These are phyloP conservation scores for Botryotinia narcissicola DNA, from an alignment of 2,329 filamentous ascomycete species.

Conservation along the genomic window DNA sequence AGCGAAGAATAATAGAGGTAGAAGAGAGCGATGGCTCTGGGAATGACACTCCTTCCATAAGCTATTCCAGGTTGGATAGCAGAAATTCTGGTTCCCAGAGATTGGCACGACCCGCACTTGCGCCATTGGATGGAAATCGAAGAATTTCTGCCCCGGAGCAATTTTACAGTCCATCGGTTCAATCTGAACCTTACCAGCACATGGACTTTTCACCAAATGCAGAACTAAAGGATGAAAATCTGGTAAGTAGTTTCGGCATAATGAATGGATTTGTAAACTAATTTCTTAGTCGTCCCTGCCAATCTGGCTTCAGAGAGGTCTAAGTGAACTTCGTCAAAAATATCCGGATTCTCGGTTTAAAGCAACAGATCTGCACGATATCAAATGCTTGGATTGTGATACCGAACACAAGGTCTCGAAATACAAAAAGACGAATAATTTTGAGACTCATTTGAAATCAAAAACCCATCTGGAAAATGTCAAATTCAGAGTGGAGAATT, in stretches of 20 bases:
- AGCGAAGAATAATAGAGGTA: conserved; percentile 14
- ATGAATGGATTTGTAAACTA: not conserved
- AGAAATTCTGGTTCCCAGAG: conserved; percentile 10
- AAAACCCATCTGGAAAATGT: conserved; percentile 4
- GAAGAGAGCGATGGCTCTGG: conserved; percentile 16
- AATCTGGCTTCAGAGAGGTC: conserved; percentile 13
- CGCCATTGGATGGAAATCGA: conserved; percentile 8
- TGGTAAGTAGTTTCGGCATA: not conserved
- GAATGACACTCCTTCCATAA: not conserved
- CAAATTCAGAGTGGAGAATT: not conserved
- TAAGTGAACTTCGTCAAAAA: conserved; percentile 12
- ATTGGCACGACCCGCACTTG: conserved; percentile 8
- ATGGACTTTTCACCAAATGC: not conserved
- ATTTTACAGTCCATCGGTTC: conserved; percentile 11
- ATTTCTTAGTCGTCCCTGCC: conserved; percentile 3
- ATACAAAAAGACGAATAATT: not conserved
- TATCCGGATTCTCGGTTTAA: conserved; percentile 6
- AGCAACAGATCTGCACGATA: not conserved
- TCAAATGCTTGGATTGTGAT: conserved; percentile 13
- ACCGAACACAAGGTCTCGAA: not conserved
- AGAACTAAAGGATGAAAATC: not conserved
- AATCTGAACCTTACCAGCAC: not conserved
- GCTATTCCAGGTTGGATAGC: not conserved
- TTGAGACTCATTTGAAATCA: conserved; percentile 4
- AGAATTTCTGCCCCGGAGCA: conserved; percentile 3